A percentile compares a stretch with the other conserved stretches of the same genome.
Conservation (phyloP, 352 stramenopile species). For the Saprolegnia diclina region DNA sequence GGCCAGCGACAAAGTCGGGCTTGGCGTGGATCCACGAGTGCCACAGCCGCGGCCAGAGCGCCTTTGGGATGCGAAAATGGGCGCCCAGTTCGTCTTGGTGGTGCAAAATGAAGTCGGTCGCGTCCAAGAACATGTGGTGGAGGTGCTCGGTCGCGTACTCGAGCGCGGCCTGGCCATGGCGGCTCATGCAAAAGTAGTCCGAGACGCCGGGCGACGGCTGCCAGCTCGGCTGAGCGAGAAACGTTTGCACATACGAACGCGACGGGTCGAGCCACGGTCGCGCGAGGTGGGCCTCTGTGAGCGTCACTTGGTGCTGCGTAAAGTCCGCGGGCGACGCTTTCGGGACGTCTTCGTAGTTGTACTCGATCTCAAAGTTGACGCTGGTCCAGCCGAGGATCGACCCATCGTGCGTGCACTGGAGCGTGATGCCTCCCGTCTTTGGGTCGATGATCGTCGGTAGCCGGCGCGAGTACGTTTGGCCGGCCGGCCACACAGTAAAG, state of each 20-base stretch:
- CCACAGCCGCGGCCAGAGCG: conserved; percentile 10
- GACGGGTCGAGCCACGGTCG: conserved; percentile 3
- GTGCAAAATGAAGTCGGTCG: conserved; percentile 14
- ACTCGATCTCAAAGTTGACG: conserved; percentile 2
- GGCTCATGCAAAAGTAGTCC: conserved; percentile 2
- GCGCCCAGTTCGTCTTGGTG: conserved; percentile 7
- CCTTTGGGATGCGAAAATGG: neutral
- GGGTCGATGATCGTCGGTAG: neutral
- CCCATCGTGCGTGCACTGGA: neutral
- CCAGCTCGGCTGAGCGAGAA: neutral
- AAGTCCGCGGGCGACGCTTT: neutral
- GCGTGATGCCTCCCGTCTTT: neutral
- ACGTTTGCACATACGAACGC: conserved; percentile 1
- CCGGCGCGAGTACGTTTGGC: conserved; percentile 8
- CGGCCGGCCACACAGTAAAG: conserved; percentile 9
- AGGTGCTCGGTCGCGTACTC: conserved; percentile 18
- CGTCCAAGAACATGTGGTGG: conserved; percentile 22
- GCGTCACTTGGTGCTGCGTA: neutral
- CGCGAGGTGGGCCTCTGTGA: neutral
- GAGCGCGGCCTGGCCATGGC: conserved; percentile 6
- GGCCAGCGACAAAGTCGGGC: conserved; percentile 11
- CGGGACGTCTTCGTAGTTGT: conserved; percentile 22
- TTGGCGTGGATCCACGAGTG: conserved; percentile 12
- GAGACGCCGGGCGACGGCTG: neutral
- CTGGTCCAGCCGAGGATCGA: conserved; percentile 18